phyloP scores from a whole-genome alignment of 2,329 filamentous ascomycete species.

The Zalaria obscura region DNA sequence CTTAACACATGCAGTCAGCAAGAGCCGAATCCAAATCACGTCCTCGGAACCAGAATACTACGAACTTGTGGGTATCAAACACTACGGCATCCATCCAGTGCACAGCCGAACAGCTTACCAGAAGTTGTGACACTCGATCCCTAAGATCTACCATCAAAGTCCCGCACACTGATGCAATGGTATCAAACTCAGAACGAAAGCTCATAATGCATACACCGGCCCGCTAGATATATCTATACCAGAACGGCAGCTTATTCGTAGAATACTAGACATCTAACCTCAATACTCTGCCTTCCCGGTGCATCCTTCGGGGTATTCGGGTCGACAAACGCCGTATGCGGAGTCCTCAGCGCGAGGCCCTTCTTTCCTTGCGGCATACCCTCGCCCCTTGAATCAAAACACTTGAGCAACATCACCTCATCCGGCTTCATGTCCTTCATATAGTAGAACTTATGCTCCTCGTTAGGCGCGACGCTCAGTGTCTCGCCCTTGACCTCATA shows the following conservation, averaged over 20 bases:
- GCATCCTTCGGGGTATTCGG: slow-evolving; percentile 56
- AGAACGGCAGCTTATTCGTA: slow-evolving; percentile 8
- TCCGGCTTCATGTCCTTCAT: slow-evolving; percentile 51
- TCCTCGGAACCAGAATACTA: no score
- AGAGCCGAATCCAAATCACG: no score
- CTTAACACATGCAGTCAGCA: no score
- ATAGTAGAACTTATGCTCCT: slow-evolving; percentile 49
- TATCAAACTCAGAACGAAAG: no score
- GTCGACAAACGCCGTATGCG: slow-evolving; percentile 71
- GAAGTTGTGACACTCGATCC: no score
- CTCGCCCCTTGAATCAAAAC: slow-evolving; percentile 30
- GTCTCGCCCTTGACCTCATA: slow-evolving; percentile 53
- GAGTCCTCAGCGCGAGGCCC: slow-evolving; percentile 31
- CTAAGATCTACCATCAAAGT: no score
- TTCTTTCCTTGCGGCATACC: slow-evolving; percentile 22
- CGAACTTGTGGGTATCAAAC: no score
- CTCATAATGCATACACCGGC: no score
- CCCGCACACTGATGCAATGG: no score
- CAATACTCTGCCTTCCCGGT: slow-evolving; percentile 52
- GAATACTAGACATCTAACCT: slow-evolving; percentile 54
- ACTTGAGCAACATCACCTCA: slow-evolving; percentile 39
- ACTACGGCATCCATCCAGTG: no score
- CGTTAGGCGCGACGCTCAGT: slow-evolving; percentile 42
- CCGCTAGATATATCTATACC: no score
- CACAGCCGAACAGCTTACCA: no score